Evolutionary conservation across 2,329 filamentous ascomycete species (phyloP), one percentile per base, ranked within the genome.

Genomic region (Rasamsonia emersonii): DNA sequence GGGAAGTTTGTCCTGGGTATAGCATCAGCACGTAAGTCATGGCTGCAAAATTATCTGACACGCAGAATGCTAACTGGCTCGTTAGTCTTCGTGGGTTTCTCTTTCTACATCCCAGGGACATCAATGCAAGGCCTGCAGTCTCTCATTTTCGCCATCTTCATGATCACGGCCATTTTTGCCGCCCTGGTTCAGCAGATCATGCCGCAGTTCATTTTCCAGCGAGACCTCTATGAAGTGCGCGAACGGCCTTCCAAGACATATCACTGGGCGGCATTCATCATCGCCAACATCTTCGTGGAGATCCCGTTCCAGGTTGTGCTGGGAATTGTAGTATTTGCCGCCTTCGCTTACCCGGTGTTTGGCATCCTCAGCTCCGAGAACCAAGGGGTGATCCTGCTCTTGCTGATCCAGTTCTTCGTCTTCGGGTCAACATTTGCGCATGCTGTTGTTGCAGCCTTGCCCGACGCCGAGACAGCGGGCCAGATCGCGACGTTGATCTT

Each of bases 121-220:
- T 79, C 75, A 21, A 72, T 80, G 24, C 84, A 89, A 54, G 86
- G 86, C 41, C 68, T 93, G 4, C 83, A 89, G 59, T 93, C 93
- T 62, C 85, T 93, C 54, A 86, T 91, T 75, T 93, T 93, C 53
- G 73, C 78, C 55, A 81, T 94, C 46, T 93, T 93, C 73, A 83
- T 91, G 71, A 63, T 91, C 35, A 65, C 82, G 35, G 89, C 80
- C 27, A 75, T 93, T 52, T 93, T 93, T 52, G 81, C 82, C 35
- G 64, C 64, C 41, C 43, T 65, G 21, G 55, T 62, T 3, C 61
- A 65, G 36, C 61, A 74, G 45, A 74, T 76, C 40, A 73, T 75
- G 59, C 73, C 73, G 2, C 60, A 71, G 24, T 77, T 77, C 47
- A 62, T 72, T 27, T 71, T 67, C 2, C 71, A 76, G 47, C 65